Conservation (phyloP, 2,329 filamentous ascomycete genomes). For the Dactylellina drechsleri region DNA sequence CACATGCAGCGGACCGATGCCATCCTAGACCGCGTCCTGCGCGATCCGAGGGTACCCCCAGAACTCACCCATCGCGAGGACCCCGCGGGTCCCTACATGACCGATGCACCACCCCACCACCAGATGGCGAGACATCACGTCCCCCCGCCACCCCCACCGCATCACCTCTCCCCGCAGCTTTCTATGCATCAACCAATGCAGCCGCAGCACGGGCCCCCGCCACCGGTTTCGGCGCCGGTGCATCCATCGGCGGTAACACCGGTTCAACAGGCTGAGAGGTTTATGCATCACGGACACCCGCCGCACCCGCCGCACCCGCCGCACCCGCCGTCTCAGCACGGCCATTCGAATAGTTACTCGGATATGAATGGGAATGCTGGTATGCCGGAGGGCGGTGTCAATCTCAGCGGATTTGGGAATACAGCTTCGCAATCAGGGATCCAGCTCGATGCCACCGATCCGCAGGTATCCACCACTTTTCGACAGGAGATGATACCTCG, state of each 20-base stretch:
- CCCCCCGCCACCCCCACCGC: slow-evolving; percentile 4
- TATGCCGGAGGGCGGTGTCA: background rate
- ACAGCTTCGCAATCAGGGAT: slow-evolving; percentile 46
- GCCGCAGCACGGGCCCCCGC: slow-evolving; percentile 8
- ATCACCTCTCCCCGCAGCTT: slow-evolving; percentile 9
- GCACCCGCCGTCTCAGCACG: slow-evolving; percentile 18
- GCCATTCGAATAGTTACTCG: slow-evolving; percentile 15
- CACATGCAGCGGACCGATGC: slow-evolving; percentile 14
- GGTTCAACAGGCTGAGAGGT: slow-evolving; percentile 45
- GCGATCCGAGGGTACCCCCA: slow-evolving; percentile 11
- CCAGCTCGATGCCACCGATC: slow-evolving; percentile 44
- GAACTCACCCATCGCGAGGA: background rate
- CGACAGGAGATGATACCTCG: slow-evolving; percentile 28
- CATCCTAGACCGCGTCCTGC: slow-evolving; percentile 21
- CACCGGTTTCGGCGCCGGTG: background rate
- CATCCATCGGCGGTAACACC: slow-evolving; percentile 34
- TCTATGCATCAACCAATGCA: slow-evolving; percentile 6
- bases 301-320: slow-evolving; percentile 15
- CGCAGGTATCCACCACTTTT: slow-evolving; percentile 49
- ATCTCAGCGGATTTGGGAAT: slow-evolving; percentile 47
- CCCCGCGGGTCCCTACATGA: background rate
- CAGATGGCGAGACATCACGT: slow-evolving; percentile 16
- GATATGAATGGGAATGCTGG: slow-evolving; percentile 41
- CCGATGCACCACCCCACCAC: background rate
- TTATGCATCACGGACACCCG: slow-evolving; percentile 30